Base-by-base conservation (phyloP, 371 early-diverging fungal species). In the Circinella umbellata region DNA sequence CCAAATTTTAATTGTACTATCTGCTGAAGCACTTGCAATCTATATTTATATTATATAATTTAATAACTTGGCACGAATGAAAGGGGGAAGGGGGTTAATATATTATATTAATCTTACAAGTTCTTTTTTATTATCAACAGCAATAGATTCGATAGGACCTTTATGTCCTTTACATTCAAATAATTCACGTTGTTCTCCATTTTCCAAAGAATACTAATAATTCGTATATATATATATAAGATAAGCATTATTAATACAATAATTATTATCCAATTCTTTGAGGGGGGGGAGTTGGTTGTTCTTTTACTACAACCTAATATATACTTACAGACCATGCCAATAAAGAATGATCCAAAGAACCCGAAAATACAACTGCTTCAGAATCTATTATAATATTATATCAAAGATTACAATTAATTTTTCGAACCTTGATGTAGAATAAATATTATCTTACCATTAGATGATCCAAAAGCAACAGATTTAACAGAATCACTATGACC, bases 161-260 rank as follows among this genome's bases (percentile, higher is more conserved):
- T 92, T 88, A 73, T 96, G 97, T 10, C 94, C 95, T 55, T 86
- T 86, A 71, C 93, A 91, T 73, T 93, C 92, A 76, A 88, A 94
- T 73, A 90, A 69, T 18, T 48, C 37, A 62, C 49, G 34, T 36
- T 20, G n/a, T 54, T 64, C 35, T 49, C 39, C 48, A 51, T 60
- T 54, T 42, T 18, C 51, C 15, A 15, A 14, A 15, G 8, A 13
- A n/a, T 55, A 20, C 34, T 66, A 27, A 66, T 20, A 27, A 66
- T n/a, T n/a, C n/a, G n/a, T n/a, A 36, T 55, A 27, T 42, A 34
- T 36, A 55, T 18, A 27, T 27, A 27, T 27, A 27, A 27, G 2
- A 27, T 0, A 27, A 27, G n/a, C n/a, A n/a, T n/a, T n/a, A n/a
- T n/a, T n/a, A n/a, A n/a, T n/a, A 27, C 27, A 27, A 27, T 27